Percentiles rank a stretch among this genome's conserved stretches.
phyloP scores from a whole-genome alignment of 352 stramenopile genomes.

The Nothophytophthora sp. region DNA sequence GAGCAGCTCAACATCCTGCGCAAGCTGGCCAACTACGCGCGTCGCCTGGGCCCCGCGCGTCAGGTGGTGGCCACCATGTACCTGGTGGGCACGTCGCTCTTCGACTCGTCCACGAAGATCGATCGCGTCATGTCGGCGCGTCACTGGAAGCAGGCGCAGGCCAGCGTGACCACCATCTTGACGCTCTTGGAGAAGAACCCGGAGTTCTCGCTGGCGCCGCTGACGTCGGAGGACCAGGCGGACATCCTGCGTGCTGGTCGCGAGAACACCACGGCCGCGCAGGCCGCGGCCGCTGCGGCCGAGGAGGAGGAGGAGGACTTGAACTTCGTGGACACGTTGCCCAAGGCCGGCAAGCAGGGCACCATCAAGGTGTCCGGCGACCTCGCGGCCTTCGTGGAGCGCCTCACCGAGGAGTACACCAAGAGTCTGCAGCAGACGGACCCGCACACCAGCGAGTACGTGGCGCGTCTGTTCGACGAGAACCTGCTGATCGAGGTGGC shows the following conservation, averaged over 20 bases:
- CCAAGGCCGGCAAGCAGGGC: conserved; percentile 69
- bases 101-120: conserved; percentile 85
- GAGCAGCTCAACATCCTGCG: conserved; percentile 72
- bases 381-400: conserved; percentile 88
- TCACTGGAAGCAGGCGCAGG: conserved; percentile 78
- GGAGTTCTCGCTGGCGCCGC: conserved; percentile 66
- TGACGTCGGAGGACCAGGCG: conserved; percentile 84
- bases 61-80: conserved; percentile 84
- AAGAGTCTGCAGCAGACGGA: conserved; percentile 98
- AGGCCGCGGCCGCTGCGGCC: conserved; percentile 31
- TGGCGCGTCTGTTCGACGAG: conserved; percentile 95
- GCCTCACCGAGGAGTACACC: conserved; percentile 97
- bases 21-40: conserved; percentile 82
- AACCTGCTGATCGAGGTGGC: conserved; percentile 88
- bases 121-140: conserved; percentile 81
- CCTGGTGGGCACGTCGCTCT: conserved; percentile 78
- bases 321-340: conserved; percentile 78
- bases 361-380: conserved; percentile 90
- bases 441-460: conserved; percentile 96
- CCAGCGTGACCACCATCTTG: conserved; percentile 68
- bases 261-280: conserved; percentile 74
- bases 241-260: conserved; percentile 75
- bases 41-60: conserved; percentile 70
- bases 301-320: conserved; percentile 88
- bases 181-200: conserved; percentile 83